A percentile compares a stretch with the other conserved stretches of the same genome.
Evolutionary conservation across 106 monocot genomes (phyloP).

Genomic region (Phalaenopsis aphrodite): DNA sequence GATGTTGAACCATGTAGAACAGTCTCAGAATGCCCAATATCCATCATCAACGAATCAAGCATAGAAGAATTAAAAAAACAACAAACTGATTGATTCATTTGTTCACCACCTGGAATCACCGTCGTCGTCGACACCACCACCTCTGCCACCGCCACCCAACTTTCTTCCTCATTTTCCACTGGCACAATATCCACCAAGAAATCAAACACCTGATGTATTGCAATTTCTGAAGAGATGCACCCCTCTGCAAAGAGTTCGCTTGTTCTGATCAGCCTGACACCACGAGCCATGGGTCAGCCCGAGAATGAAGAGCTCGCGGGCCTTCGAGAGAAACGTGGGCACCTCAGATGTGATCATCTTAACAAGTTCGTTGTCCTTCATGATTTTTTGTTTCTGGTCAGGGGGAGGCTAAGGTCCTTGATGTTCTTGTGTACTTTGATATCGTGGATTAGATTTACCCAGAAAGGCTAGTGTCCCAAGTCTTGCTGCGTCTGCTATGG

Average conservation of each 20-base stretch:
- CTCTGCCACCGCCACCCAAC: background rate
- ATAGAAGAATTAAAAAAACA: background rate
- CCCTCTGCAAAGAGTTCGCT: conserved; percentile 48
- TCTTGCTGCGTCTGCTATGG: conserved; percentile 25
- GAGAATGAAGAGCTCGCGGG: conserved; percentile 29
- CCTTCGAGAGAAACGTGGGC: conserved; percentile 46
- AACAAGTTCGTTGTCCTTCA: conserved; percentile 66
- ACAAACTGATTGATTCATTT: background rate
- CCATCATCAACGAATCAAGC: background rate
- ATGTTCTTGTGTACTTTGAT: conserved; percentile 35
- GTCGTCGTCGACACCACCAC: too few relatives aligned
- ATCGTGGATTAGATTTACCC: conserved; percentile 27
- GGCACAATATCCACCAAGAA: conserved; percentile 61
- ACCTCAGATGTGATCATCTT: conserved; percentile 56
- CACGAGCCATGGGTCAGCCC: conserved; percentile 43
- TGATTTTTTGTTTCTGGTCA: conserved; percentile 64
- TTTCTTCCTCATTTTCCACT: conserved; percentile 41
- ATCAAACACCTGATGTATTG: conserved; percentile 48
- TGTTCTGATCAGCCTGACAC: conserved; percentile 53
- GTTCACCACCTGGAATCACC: background rate
- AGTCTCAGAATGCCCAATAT: background rate
- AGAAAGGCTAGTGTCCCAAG: conserved; percentile 29
- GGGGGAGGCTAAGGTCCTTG: conserved; percentile 51
- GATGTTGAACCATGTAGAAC: background rate
- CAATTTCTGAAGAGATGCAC: conserved; percentile 50